Evolutionary conservation across 1,284 basidiomycete genomes (phyloP), one percentile per base, ranked within the genome.

Genomic region (Microbotryum silenes-acaulis): DNA sequence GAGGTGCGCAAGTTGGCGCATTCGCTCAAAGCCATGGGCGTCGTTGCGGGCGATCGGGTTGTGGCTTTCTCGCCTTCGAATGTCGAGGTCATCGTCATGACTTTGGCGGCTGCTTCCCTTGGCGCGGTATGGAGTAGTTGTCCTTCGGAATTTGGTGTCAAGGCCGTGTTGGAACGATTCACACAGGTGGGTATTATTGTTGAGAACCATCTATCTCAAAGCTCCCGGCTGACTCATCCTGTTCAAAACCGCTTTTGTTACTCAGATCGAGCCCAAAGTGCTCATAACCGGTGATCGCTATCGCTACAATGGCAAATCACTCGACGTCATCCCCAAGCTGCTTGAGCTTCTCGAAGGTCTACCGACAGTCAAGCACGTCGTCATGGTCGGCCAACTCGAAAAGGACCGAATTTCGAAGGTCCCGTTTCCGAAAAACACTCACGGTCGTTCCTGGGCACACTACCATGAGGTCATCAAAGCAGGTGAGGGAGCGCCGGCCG

Each of bases 61-160:
- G 68, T 58, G 1, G 62, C 70, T 20, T 71, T 70, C 51, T 63
- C 66, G 8, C 66, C 70, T 7, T 67, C 63, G 33, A 71, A 70
- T 59, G 65, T 63, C 21, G 70, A 71, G 51, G 65, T 64, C 52
- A 56, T 71, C 56, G 51, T 68, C 44, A 60, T 68, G 8, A 68
- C 62, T 49, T 59, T 71, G 47, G 87, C 89, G 1, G 82, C 87
- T 16, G 79, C 85, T 44, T 85, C 87, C 25, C 78, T 89, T 61
- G 87, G 82, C 71, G 76, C 73, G n/a, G 85, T 89, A 23, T 89
- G 87, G 87, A 85, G 87, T 55, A 86, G 85, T 66, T 88, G 87
- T n/a, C 88, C 89, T 6, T 84, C 88, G 12, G 90, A 93, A 74
- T 91, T 92, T 77, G 89, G 87, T 16, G 80, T 87, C 20, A 82